These are phyloP conservation scores for Thyridium curvatum DNA, from an alignment of 2,329 filamentous ascomycete species.

Conservation along the genomic window DNA sequence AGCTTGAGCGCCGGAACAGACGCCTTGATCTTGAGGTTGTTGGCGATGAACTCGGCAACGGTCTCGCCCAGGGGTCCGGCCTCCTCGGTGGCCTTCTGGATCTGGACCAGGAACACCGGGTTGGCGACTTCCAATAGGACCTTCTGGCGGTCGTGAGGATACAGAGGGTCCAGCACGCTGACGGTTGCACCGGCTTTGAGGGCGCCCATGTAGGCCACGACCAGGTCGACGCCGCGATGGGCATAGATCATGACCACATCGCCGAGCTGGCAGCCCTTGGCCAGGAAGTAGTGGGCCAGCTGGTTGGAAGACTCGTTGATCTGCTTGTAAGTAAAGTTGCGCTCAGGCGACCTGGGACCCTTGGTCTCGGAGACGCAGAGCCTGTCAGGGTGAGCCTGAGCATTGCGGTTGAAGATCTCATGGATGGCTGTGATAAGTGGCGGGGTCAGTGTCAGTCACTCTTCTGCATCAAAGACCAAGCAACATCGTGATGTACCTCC, in stretches of 20 bases:
- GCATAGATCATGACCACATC: slow-evolving; percentile 94
- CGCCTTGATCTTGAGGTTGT: slow-evolving; percentile 66
- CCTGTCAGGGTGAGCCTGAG: slow-evolving; percentile 57
- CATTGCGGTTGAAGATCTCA: slow-evolving; percentile 62
- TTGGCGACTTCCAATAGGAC: slow-evolving; percentile 77
- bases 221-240: slow-evolving; percentile 61
- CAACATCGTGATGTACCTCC: slow-evolving; percentile 28
- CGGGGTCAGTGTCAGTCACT: no score
- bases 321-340: slow-evolving; percentile 75
- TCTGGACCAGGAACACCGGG: slow-evolving; percentile 65
- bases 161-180: slow-evolving; percentile 70
- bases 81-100: slow-evolving; percentile 65
- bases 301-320: slow-evolving; percentile 81
- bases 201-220: slow-evolving; percentile 71
- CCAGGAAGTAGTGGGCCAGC: slow-evolving; percentile 71
- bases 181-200: slow-evolving; percentile 52
- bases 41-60: slow-evolving; percentile 61
- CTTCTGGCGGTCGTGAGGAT: slow-evolving; percentile 74
- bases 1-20: slow-evolving; percentile 70
- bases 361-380: slow-evolving; percentile 44
- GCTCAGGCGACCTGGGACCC: slow-evolving; percentile 42
- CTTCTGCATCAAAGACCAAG: background rate
- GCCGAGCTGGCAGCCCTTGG: slow-evolving; percentile 65
- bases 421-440: slow-evolving; percentile 46
- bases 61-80: slow-evolving; percentile 43